Percentiles rank a stretch among this genome's conserved stretches.
Conservation (phyloP, 306 rosid species). For the Cicer arietinum region DNA sequence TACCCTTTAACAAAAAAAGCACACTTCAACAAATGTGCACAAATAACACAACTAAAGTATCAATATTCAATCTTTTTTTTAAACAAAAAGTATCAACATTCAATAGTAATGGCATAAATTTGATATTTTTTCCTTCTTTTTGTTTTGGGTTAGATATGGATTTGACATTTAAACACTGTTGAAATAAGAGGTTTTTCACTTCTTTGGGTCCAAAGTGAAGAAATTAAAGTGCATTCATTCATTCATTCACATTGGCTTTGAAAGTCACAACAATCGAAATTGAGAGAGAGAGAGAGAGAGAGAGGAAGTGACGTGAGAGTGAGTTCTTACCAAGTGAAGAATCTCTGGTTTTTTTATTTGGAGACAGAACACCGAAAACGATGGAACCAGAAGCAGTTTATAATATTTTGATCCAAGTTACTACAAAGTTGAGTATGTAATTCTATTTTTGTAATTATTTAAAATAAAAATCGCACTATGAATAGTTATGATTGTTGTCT, state of each 20-base stretch:
- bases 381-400: background rate
- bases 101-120: conserved; percentile 35
- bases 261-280: conserved; percentile 9
- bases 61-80: conserved; percentile 25
- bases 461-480: too few species aligned
- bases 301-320: conserved; percentile 38
- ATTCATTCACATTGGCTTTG: conserved; percentile 33
- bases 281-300: conserved; percentile 11
- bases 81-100: conserved; percentile 13
- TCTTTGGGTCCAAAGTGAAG: background rate
- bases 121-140: conserved; percentile 18
- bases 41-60: background rate
- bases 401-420: conserved; percentile 23
- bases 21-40: conserved; percentile 2
- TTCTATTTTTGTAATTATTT: too few species aligned
- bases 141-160: background rate
- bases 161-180: conserved; percentile 3
- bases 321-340: conserved; percentile 43
- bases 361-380: background rate
- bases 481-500: too few species aligned
- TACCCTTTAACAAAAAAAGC: conserved; percentile 32
- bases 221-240: conserved; percentile 7
- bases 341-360: conserved; percentile 20
- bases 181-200: background rate
- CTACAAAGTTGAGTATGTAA: background rate